Percentiles rank a stretch among this genome's conserved stretches.
phyloP scores from a whole-genome alignment of 768 basidiomycete species.

The Rhizopogon sp. region DNA sequence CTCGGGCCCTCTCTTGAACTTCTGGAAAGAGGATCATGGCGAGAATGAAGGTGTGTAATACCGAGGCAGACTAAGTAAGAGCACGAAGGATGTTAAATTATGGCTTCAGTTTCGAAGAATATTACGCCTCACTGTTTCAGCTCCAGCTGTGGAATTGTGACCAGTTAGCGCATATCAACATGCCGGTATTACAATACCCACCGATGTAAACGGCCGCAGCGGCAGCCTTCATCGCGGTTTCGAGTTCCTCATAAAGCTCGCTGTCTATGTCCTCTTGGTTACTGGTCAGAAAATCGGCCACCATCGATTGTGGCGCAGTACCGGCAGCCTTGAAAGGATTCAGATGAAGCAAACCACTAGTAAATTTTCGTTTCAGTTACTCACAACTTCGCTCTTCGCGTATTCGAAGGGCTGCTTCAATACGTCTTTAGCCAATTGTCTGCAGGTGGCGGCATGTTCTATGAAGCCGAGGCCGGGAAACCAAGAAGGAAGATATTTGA shows the following conservation, averaged over 20 bases:
- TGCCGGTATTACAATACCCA: background rate
- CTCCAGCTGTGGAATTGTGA: background rate
- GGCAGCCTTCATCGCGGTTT: background rate
- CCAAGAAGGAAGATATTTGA: slow-evolving; percentile 10
- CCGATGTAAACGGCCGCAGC: slow-evolving; percentile 1
- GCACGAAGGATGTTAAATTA: background rate
- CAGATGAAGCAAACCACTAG: background rate
- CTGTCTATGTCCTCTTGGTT: no score
- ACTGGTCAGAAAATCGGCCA: background rate
- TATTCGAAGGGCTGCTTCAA: slow-evolving; percentile 1
- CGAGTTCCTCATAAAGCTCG: background rate
- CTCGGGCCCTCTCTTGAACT: slow-evolving; percentile 3
- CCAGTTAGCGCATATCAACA: background rate
- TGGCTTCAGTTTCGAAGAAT: background rate
- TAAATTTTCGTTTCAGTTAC: background rate
- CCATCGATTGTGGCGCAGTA: background rate
- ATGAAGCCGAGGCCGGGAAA: slow-evolving; percentile 10
- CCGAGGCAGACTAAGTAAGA: slow-evolving; percentile 1
- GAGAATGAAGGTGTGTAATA: background rate
- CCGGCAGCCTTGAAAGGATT: background rate
- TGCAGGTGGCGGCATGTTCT: background rate
- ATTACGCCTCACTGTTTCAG: background rate
- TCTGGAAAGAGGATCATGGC: slow-evolving; percentile 5
- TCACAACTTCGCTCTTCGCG: slow-evolving; percentile 3
- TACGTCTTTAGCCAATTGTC: background rate